Conservation (phyloP, 2,329 filamentous ascomycete species). For the Ceratocystis destructans region DNA sequence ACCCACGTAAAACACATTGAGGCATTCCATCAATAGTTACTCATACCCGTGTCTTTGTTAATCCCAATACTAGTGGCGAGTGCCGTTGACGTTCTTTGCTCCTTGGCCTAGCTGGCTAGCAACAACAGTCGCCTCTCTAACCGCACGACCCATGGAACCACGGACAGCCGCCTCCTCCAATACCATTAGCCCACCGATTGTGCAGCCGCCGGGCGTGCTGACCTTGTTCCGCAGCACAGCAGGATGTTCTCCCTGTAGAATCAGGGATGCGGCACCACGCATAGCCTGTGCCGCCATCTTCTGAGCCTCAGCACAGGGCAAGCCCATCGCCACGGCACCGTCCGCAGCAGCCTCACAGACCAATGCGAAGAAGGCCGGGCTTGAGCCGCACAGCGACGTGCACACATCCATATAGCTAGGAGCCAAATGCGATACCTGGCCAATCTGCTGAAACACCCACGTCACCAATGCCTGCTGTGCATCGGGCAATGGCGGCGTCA, state of each 20-base stretch:
- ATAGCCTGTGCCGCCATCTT: constrained; percentile 69
- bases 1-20: constrained; percentile 16
- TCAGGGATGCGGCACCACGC: constrained; percentile 55
- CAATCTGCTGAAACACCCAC: constrained; percentile 66
- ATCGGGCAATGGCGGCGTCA: constrained; percentile 42
- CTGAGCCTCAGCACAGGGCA: constrained; percentile 58
- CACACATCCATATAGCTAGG: constrained; percentile 55
- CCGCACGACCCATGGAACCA: constrained; percentile 51
- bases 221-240: constrained; percentile 62
- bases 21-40: not conserved
- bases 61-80: constrained; percentile 21
- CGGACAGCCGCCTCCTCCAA: constrained; percentile 60
- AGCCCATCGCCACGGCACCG: constrained; percentile 64
- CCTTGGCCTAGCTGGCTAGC: constrained; percentile 48
- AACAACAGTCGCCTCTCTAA: constrained; percentile 56
- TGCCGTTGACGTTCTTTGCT: constrained; percentile 29
- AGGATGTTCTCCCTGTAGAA: constrained; percentile 60
- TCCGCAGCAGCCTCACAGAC: constrained; percentile 64
- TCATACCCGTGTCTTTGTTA: not conserved
- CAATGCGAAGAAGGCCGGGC: constrained; percentile 62
- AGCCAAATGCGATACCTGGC: constrained; percentile 54
- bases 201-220: constrained; percentile 65
- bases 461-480: constrained; percentile 45
- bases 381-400: constrained; percentile 61
- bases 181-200: constrained; percentile 58